Conservation (phyloP, 495 filamentous ascomycete genomes). For the Penicillium paxilli region DNA sequence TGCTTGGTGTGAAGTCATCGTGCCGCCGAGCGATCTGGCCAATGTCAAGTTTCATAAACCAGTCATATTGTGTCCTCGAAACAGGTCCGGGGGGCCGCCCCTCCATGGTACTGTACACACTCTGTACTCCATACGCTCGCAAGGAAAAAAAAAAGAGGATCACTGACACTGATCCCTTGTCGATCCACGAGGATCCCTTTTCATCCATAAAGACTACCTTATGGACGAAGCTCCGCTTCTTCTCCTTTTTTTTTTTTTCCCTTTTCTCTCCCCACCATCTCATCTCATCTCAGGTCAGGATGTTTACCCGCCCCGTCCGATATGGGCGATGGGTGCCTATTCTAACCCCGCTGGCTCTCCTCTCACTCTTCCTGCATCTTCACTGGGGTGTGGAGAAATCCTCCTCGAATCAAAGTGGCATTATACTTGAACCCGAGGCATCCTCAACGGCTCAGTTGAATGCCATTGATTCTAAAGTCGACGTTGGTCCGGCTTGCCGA, state of each 20-base stretch:
- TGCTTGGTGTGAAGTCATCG: slow-evolving; percentile 1
- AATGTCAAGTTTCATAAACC: slow-evolving; percentile 11
- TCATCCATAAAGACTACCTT: slow-evolving; percentile 7
- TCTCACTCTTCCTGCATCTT: slow-evolving; percentile 21
- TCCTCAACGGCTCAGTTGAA: neutral
- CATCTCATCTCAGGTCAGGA: too few species aligned
- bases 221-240: slow-evolving; percentile 16
- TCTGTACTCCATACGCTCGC: neutral
- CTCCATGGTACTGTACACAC: slow-evolving; percentile 11
- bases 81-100: too few species aligned
- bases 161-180: too few species aligned
- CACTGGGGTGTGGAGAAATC: slow-evolving; percentile 5
- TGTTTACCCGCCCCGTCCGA: slow-evolving; percentile 22
- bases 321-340: slow-evolving; percentile 28
- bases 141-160: neutral
- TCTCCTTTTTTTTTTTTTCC: neutral
- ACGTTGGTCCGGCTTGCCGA: slow-evolving; percentile 16
- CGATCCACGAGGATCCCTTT: neutral
- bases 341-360: slow-evolving; percentile 10
- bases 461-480: neutral
- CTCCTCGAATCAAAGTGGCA: too few species aligned
- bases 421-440: neutral
- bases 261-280: neutral
- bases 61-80: slow-evolving; percentile 3
- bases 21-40: slow-evolving; percentile 9